Percentiles rank a stretch among this genome's conserved stretches.
Evolutionary conservation across 2,329 filamentous ascomycete genomes (phyloP).

Genomic region (Juglanconis juglandina): DNA sequence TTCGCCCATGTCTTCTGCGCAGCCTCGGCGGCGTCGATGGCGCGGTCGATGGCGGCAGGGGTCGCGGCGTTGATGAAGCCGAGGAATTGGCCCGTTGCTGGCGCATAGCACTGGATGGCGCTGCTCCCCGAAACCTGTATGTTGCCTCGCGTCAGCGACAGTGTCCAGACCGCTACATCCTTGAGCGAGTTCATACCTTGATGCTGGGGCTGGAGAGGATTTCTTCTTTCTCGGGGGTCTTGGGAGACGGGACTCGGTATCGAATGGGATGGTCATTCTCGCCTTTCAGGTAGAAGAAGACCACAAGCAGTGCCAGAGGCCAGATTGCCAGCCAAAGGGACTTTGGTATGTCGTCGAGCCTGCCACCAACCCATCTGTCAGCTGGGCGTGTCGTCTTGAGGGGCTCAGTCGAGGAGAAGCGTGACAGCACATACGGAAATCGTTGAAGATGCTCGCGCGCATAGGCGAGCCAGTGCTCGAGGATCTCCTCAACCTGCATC

Average conservation of each 20-base stretch:
- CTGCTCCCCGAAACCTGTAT: slow-evolving; percentile 56
- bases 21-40: slow-evolving; percentile 66
- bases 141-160: slow-evolving; percentile 16
- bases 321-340: slow-evolving; percentile 9
- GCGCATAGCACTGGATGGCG: slow-evolving; percentile 80
- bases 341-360: slow-evolving; percentile 4
- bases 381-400: background rate
- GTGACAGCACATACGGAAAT: slow-evolving; percentile 10
- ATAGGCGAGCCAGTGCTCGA: slow-evolving; percentile 14
- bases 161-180: background rate
- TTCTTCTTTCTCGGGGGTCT: slow-evolving; percentile 54
- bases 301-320: slow-evolving; percentile 2
- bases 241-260: slow-evolving; percentile 62
- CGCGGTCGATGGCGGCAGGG: slow-evolving; percentile 71
- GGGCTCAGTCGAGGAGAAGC: background rate
- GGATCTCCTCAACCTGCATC: slow-evolving; percentile 9
- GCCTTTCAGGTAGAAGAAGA: slow-evolving; percentile 17
- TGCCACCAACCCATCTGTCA: slow-evolving; percentile 1
- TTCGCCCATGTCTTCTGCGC: slow-evolving; percentile 76
- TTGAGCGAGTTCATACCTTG: slow-evolving; percentile 42
- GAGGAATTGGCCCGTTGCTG: slow-evolving; percentile 82
- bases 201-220: slow-evolving; percentile 58
- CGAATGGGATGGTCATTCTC: slow-evolving; percentile 43
- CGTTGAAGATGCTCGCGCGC: slow-evolving; percentile 12
- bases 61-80: slow-evolving; percentile 76